Conservation (phyloP, 2,329 filamentous ascomycete genomes). For the Colletotrichum sp. region DNA sequence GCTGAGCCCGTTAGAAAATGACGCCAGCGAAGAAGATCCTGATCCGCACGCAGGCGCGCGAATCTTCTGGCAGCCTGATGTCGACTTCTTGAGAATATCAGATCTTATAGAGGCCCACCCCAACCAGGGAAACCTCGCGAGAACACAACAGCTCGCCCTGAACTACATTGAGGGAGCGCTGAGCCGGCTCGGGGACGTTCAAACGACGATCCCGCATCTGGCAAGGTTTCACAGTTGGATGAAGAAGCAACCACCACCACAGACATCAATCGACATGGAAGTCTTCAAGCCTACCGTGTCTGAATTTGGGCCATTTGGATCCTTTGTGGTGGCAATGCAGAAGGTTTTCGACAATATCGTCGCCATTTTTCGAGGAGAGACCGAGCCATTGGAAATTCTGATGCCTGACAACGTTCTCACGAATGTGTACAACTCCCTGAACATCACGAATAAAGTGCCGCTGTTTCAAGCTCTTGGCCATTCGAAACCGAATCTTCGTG, state of each 20-base stretch:
- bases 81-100: background rate
- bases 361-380: slow-evolving; percentile 27
- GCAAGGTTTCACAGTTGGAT: background rate
- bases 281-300: background rate
- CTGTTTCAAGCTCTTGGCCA: slow-evolving; percentile 21
- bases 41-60: slow-evolving; percentile 2
- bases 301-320: background rate
- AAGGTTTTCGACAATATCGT: slow-evolving; percentile 7
- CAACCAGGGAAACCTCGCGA: background rate
- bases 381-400: slow-evolving; percentile 33
- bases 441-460: background rate
- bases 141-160: background rate
- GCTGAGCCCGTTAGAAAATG: background rate
- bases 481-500: slow-evolving; percentile 39
- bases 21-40: background rate
- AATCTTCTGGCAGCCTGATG: slow-evolving; percentile 1
- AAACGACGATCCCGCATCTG: background rate
- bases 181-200: background rate
- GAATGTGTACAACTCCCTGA: background rate
- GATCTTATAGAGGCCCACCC: background rate
- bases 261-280: background rate
- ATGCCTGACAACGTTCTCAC: slow-evolving; percentile 26
- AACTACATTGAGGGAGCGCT: background rate
- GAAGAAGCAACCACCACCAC: background rate
- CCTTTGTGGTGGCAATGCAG: background rate